Evolutionary conservation across 306 rosid species (phyloP), one percentile per base, ranked within the genome.

Genomic region (Sindora glabra): DNA sequence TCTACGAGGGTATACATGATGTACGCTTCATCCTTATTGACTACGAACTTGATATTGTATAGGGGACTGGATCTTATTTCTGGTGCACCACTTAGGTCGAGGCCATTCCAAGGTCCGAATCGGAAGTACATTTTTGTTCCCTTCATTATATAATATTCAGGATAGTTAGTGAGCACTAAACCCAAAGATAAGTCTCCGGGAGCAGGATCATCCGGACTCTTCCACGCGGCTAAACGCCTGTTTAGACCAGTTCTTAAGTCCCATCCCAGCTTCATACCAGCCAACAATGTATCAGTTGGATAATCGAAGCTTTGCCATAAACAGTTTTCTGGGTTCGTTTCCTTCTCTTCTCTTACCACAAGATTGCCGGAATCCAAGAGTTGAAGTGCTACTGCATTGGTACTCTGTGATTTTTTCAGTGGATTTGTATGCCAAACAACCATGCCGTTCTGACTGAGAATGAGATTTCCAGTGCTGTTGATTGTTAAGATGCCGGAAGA

Each of bases 301-400:
- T 79, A 58, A 34, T 79, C 78, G 80, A 72, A 42, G 71, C 30
- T n/a, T n/a, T n/a, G n/a, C n/a, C n/a, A n/a, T n/a, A n/a, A n/a
- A n/a, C n/a, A n/a, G n/a, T n/a, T n/a, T n/a, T n/a, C n/a, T n/a
- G n/a, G n/a, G n/a, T n/a, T n/a, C n/a, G n/a, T n/a, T n/a, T n/a
- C n/a, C n/a, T n/a, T n/a, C n/a, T n/a, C n/a, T n/a, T n/a, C n/a
- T n/a, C n/a, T n/a, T n/a, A n/a, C n/a, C n/a, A n/a, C n/a, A n/a
- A n/a, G n/a, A n/a, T n/a, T n/a, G n/a, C n/a, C n/a, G n/a, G n/a
- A n/a, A n/a, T n/a, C n/a, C n/a, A n/a, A n/a, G n/a, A n/a, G n/a
- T n/a, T n/a, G n/a, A n/a, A n/a, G n/a, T n/a, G n/a, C n/a, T n/a
- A n/a, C n/a, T n/a, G n/a, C n/a, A n/a, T n/a, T n/a, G n/a, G n/a